A percentile compares a stretch with the other conserved stretches of the same genome.
These are phyloP conservation scores for Kalmusia sp. DNA, from an alignment of 2,329 filamentous ascomycete species.

Conservation along the genomic window DNA sequence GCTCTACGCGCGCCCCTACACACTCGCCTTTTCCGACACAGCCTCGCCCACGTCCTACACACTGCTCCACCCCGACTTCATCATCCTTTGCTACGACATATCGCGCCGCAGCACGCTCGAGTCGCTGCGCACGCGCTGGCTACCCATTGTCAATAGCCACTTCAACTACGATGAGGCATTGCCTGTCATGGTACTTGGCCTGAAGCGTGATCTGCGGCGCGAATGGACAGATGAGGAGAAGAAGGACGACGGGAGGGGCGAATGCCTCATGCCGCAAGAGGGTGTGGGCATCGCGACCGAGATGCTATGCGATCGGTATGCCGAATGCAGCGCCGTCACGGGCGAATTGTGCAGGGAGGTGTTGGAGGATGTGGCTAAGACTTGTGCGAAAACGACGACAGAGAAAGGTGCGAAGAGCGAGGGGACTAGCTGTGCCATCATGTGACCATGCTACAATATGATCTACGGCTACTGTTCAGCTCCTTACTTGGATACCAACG, in stretches of 20 bases:
- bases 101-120: conserved; percentile 58
- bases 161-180: conserved; percentile 61
- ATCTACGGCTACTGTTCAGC: no score
- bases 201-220: conserved; percentile 64
- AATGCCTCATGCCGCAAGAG: conserved; percentile 59
- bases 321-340: conserved; percentile 67
- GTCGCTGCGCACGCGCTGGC: conserved; percentile 55
- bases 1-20: conserved; percentile 62
- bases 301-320: conserved; percentile 67
- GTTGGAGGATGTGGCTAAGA: conserved; percentile 66
- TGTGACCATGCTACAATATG: no score
- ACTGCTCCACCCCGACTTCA: conserved; percentile 59
- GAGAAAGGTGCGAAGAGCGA: conserved; percentile 58
- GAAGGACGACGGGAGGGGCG: conserved; percentile 41
- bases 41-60: conserved; percentile 64
- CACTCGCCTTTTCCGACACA: conserved; percentile 64
- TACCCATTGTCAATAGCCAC: conserved; percentile 54
- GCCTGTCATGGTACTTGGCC: conserved; percentile 65
- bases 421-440: conserved; percentile 36
- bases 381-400: conserved; percentile 65
- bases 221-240: conserved; percentile 49
- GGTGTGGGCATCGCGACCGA: conserved; percentile 61
- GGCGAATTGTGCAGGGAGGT: conserved; percentile 66
- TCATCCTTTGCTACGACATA: conserved; percentile 67
- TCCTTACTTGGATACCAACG: background rate